A percentile compares a stretch with the other conserved stretches of the same genome.
These are phyloP conservation scores for Cicer yamashitae DNA, from an alignment of 306 rosid genomes.

Conservation along the genomic window DNA sequence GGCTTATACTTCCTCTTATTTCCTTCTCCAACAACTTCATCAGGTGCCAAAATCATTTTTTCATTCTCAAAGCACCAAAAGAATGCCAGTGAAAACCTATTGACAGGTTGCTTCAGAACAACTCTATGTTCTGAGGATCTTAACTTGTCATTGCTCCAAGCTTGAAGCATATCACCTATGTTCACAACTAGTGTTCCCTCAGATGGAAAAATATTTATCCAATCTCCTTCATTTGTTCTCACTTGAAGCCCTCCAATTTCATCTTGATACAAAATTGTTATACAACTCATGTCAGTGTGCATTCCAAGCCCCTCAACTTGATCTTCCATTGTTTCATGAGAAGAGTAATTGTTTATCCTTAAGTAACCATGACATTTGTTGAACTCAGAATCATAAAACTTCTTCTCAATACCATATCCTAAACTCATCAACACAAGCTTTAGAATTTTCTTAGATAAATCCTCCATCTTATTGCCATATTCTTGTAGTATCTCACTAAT, in stretches of 20 bases:
- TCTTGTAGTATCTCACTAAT: constrained; percentile 77
- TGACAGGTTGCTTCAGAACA: constrained; percentile 61
- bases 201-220: constrained; percentile 82
- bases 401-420: constrained; percentile 64
- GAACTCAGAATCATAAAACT: constrained; percentile 66
- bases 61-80: constrained; percentile 93
- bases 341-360: constrained; percentile 79
- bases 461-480: constrained; percentile 83
- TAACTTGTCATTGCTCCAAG: constrained; percentile 86
- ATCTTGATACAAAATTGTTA: constrained; percentile 83
- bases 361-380: constrained; percentile 81
- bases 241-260: constrained; percentile 90
- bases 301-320: constrained; percentile 88
- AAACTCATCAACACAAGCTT: constrained; percentile 66
- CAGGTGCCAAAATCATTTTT: constrained; percentile 72
- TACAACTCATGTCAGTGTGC: constrained; percentile 97
- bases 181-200: constrained; percentile 85
- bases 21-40: constrained; percentile 75
- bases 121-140: constrained; percentile 94
- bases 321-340: constrained; percentile 55
- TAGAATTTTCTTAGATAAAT: constrained; percentile 65
- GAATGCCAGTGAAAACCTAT: constrained; percentile 85
- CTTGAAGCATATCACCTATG: constrained; percentile 91
- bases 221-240: constrained; percentile 73
- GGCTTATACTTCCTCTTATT: constrained; percentile 60